These are phyloP conservation scores for Cystobasidium sp. DNA, from an alignment of 1,284 basidiomycete genomes.

Conservation along the genomic window DNA sequence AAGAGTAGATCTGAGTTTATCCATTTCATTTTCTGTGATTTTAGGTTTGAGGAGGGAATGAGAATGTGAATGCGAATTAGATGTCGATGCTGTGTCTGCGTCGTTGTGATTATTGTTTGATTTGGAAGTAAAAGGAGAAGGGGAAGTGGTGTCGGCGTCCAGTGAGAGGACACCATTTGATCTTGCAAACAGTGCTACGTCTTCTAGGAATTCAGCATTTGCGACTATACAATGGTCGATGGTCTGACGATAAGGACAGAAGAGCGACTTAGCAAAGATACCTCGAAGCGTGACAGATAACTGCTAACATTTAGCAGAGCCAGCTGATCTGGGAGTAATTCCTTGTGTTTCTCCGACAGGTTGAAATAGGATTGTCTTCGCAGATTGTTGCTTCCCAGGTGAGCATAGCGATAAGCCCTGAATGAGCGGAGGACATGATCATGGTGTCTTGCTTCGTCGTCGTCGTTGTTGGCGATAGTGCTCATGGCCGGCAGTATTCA, in stretches of 20 bases:
- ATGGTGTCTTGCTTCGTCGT: constrained; percentile 34
- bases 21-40: constrained; percentile 37
- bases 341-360: constrained; percentile 14
- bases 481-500: no score
- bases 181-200: constrained; percentile 19
- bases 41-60: constrained; percentile 25
- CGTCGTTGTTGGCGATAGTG: constrained; percentile 3
- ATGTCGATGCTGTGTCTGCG: no score
- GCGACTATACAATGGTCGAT: constrained; percentile 40
- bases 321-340: constrained; percentile 20
- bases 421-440: constrained; percentile 38
- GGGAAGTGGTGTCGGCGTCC: not conserved
- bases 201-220: constrained; percentile 43
- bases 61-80: not conserved
- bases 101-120: not conserved
- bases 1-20: constrained; percentile 33
- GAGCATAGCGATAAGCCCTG: constrained; percentile 27
- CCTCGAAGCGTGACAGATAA: no score
- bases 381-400: constrained; percentile 33
- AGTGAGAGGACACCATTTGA: constrained; percentile 2
- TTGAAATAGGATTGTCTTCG: constrained; percentile 34
- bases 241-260: no score
- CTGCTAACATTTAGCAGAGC: constrained; percentile 31
- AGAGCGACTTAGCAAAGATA: no score
- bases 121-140: not conserved